A percentile compares a stretch with the other conserved stretches of the same genome.
Evolutionary conservation across 148 eudicot genomes (phyloP).

Genomic region (Linanthus parryae): DNA sequence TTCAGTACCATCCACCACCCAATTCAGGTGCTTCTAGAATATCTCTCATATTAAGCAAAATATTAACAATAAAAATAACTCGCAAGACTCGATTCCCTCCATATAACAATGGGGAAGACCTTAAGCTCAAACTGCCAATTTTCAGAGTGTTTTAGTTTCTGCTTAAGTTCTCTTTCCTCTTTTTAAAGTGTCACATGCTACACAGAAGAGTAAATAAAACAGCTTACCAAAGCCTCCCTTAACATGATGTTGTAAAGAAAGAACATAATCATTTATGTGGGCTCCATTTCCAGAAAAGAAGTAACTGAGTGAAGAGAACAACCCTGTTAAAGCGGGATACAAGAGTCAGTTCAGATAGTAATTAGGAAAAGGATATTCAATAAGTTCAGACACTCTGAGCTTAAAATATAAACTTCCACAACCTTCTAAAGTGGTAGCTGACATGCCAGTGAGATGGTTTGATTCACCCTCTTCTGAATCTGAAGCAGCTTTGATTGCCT

Average conservation of each 20-base stretch:
- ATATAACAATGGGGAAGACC: background rate
- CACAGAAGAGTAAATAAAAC: no score
- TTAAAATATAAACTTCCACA: conserved; percentile 9
- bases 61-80: no score
- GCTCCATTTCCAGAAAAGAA: conserved; percentile 62
- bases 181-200: no score
- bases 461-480: conserved; percentile 56
- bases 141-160: no score
- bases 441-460: conserved; percentile 72
- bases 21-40: background rate
- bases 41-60: no score
- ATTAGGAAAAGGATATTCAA: background rate
- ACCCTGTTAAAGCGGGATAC: conserved; percentile 41
- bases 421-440: conserved; percentile 73
- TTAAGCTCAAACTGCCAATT: no score
- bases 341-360: conserved; percentile 10
- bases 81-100: background rate
- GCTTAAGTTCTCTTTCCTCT: no score
- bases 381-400: conserved; percentile 5
- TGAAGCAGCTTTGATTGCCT: conserved; percentile 86
- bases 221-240: conserved; percentile 66
- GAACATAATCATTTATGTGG: conserved; percentile 70
- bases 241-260: conserved; percentile 43
- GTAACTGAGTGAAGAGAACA: conserved; percentile 67
- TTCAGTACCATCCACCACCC: no score